Percentiles rank a stretch among this genome's conserved stretches.
These are phyloP conservation scores for Aschersonia sp. DNA, from an alignment of 2,329 filamentous ascomycete species.

Conservation along the genomic window DNA sequence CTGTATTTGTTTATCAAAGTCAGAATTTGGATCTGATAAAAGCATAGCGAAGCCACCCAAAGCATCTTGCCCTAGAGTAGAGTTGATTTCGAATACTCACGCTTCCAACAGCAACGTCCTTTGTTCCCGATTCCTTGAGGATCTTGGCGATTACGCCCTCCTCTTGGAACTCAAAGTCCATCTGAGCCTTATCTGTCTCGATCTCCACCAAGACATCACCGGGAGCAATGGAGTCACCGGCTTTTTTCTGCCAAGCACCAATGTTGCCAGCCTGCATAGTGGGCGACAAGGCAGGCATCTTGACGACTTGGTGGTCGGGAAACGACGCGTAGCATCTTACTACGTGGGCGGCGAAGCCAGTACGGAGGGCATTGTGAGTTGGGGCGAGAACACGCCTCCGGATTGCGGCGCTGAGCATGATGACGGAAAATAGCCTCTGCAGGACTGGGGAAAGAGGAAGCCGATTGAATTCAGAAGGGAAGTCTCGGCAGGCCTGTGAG, in stretches of 20 bases:
- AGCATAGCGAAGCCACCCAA: too few relatives aligned
- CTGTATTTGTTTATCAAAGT: conserved; percentile 28
- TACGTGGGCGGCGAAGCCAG: conserved; percentile 36
- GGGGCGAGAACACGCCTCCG: conserved; percentile 45
- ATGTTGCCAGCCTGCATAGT: conserved; percentile 98
- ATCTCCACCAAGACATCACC: conserved; percentile 97
- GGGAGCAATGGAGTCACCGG: conserved; percentile 71
- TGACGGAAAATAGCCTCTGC: conserved; percentile 16
- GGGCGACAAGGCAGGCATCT: conserved; percentile 94
- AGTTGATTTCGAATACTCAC: conserved; percentile 41
- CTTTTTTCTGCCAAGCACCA: conserved; percentile 95
- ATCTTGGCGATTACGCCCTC: conserved; percentile 93
- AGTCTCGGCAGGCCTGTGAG: not conserved
- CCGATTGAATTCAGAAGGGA: conserved; percentile 6
- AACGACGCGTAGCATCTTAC: conserved; percentile 66
- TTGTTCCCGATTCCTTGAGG: conserved; percentile 81
- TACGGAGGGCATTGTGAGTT: conserved; percentile 34
- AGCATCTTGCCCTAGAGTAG: too few relatives aligned
- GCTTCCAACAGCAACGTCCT: conserved; percentile 87
- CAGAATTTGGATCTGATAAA: too few relatives aligned
- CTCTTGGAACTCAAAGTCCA: conserved; percentile 99
- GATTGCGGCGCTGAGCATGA: conserved; percentile 49
- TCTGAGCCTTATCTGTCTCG: conserved; percentile 99
- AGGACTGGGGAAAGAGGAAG: conserved; percentile 7
- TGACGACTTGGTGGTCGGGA: conserved; percentile 87